These are phyloP conservation scores for Macaranga tanarius DNA, from an alignment of 441 rosid species.

Conservation along the genomic window DNA sequence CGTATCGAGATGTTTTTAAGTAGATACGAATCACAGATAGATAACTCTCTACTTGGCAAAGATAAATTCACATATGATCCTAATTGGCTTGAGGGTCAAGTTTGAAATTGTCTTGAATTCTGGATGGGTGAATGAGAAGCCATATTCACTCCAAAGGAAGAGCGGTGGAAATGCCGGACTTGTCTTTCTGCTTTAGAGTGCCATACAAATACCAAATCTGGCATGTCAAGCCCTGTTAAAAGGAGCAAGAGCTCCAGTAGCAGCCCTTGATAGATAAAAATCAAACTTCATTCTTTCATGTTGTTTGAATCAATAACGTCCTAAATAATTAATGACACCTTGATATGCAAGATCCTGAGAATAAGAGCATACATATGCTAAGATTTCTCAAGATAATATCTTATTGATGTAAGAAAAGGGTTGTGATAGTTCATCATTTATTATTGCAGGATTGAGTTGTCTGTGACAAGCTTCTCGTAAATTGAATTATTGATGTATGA, in stretches of 20 bases:
- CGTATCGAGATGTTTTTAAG: not conserved
- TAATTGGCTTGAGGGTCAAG: slow-evolving; percentile 50
- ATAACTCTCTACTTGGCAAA: slow-evolving; percentile 66
- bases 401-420: not conserved
- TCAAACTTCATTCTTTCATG: slow-evolving; percentile 2
- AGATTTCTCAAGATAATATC: not conserved
- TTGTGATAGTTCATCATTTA: not conserved
- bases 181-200: slow-evolving; percentile 57
- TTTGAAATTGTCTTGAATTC: slow-evolving; percentile 45
- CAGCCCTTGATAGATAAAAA: slow-evolving; percentile 9
- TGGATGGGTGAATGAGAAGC: slow-evolving; percentile 71
- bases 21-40: slow-evolving; percentile 76
- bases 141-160: slow-evolving; percentile 56
- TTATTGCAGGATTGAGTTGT: slow-evolving; percentile 5
- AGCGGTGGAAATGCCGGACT: slow-evolving; percentile 76
- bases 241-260: not conserved
- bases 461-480: no score
- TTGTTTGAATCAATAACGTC: not conserved
- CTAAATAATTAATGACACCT: not conserved
- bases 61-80: slow-evolving; percentile 49
- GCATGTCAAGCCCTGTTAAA: not conserved
- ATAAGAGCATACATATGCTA: not conserved
- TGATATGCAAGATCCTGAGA: not conserved
- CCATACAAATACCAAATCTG: slow-evolving; percentile 33
- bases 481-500: no score